Base-by-base conservation (phyloP, 257 asterid genomes). In the Rubia yunnanensis region DNA sequence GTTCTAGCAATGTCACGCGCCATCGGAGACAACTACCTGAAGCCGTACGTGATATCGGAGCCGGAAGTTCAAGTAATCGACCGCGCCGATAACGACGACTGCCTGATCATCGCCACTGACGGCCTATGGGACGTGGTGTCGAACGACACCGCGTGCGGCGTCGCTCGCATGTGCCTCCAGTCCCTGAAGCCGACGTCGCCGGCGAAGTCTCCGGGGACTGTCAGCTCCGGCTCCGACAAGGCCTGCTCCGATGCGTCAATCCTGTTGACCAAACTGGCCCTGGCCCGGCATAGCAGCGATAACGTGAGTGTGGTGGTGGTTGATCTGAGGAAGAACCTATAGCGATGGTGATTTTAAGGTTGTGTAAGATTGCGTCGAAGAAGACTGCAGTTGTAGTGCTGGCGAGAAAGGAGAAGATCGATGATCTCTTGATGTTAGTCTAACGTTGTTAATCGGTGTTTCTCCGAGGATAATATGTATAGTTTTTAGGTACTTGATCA, bases 51-150 rank as follows among this genome's bases (percentile, higher is more conserved):
- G 72, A 92, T 86, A 18, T 72, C 91, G 18, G 95, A 89, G 39
- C 97, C 98, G 71, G 98, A 92, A 81, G 95, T 92, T 59, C 89
- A 91, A 0, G 39, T 84, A 1, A 84, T 83, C 0, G 87, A 86
- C 3, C 79, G 98, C 7, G 65, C 86, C 44, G 66, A 60, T 6
- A 91, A 81, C 44, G 98, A 92, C 20, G 98, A 89, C 67, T 92
- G 97, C 55, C 53, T 92, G 61, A 89, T 92, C 0, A 61, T 92
- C 5, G 98, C 95, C 0, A 92, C 96, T 53, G 98, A 92, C 31
- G 98, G 98, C 0, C 79, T 92, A 0, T 92, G 98, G 98, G 98
- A 92, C 32, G 98, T 89, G 31, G 94, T 92, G 0, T 84, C 98
- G 0, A 87, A 87, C 66, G 95, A 86, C 30, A 92, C 98, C 5